Conservation (phyloP, 2,329 filamentous ascomycete species). For the Phaeophleospora eucalypticola region DNA sequence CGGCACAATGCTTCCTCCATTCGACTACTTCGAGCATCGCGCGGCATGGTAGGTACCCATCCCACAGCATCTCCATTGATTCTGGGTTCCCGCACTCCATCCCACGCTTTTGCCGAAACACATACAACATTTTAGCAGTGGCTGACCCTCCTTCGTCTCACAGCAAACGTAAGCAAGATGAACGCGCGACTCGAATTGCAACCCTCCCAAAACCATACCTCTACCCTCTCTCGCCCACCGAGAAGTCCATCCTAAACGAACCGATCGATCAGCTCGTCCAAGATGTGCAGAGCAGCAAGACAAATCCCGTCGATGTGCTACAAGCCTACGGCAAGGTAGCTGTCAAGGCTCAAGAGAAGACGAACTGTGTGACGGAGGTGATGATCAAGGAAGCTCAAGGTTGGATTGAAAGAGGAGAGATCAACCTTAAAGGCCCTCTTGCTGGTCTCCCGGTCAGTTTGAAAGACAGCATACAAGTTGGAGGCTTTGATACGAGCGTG, state of each 20-base stretch:
- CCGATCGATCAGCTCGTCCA: conserved; percentile 75
- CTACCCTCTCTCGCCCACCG: conserved; percentile 58
- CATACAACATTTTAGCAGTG: background rate
- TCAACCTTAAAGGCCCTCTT: conserved; percentile 75
- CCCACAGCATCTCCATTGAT: background rate
- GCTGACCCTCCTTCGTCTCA: conserved; percentile 4
- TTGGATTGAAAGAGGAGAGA: conserved; percentile 57
- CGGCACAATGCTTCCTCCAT: conserved; percentile 39
- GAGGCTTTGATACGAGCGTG: conserved; percentile 76
- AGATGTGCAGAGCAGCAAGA: conserved; percentile 66
- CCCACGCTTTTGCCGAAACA: conserved; percentile 8
- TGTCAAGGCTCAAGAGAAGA: conserved; percentile 75
- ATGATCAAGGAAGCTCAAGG: conserved; percentile 72
- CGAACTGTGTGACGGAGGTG: conserved; percentile 86
- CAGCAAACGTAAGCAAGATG: conserved; percentile 74
- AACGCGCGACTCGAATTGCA: conserved; percentile 66
- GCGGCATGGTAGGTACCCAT: conserved; percentile 62
- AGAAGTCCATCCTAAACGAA: conserved; percentile 64
- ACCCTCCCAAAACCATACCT: conserved; percentile 64
- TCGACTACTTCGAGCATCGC: conserved; percentile 67
- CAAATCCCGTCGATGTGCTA: conserved; percentile 69
- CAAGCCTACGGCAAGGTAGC: conserved; percentile 83
- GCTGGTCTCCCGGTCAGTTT: conserved; percentile 83
- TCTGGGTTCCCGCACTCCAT: too few species aligned
- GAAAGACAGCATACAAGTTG: conserved; percentile 73